A percentile compares a stretch with the other conserved stretches of the same genome.
Conservation (phyloP, 192 early-diverging fungal genomes). For the Coemansia sp. region DNA sequence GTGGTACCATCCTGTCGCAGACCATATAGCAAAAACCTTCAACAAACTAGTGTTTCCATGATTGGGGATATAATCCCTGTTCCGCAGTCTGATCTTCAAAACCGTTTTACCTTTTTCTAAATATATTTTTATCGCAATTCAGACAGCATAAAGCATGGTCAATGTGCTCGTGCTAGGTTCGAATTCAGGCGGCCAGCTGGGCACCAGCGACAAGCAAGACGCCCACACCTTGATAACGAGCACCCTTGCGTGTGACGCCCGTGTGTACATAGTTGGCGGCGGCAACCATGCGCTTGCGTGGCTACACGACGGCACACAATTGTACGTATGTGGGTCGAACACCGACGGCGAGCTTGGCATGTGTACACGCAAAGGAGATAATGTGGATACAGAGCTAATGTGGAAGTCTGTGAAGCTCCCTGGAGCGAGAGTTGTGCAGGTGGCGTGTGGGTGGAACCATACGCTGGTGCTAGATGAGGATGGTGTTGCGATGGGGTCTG, state of each 20-base stretch:
- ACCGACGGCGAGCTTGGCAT: slow-evolving; percentile 36
- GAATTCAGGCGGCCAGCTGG: slow-evolving; percentile 52
- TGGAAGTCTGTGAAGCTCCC: slow-evolving; percentile 26
- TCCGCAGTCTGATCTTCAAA: too few relatives aligned
- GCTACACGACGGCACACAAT: slow-evolving; percentile 12
- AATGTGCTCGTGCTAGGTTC: slow-evolving; percentile 38
- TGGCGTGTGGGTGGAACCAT: slow-evolving; percentile 53
- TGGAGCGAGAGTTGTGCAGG: slow-evolving; percentile 7
- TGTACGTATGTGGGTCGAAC: slow-evolving; percentile 38
- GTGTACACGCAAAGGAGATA: neutral
- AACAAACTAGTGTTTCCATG: too few relatives aligned
- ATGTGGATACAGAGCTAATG: neutral
- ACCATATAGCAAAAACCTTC: too few relatives aligned
- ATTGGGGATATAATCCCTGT: too few relatives aligned
- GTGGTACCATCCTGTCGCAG: too few relatives aligned
- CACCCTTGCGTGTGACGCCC: neutral
- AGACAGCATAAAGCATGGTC: slow-evolving; percentile 11
- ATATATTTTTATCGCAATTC: too few relatives aligned
- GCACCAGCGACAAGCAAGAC: slow-evolving; percentile 34
- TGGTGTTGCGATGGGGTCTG: slow-evolving; percentile 26
- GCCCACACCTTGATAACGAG: slow-evolving; percentile 15
- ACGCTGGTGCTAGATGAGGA: slow-evolving; percentile 26
- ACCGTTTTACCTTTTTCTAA: too few relatives aligned
- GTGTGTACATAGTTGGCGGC: slow-evolving; percentile 22
- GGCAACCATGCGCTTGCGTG: slow-evolving; percentile 50